Conservation (phyloP, 192 early-diverging fungal genomes). For the Entomortierella parvispora region DNA sequence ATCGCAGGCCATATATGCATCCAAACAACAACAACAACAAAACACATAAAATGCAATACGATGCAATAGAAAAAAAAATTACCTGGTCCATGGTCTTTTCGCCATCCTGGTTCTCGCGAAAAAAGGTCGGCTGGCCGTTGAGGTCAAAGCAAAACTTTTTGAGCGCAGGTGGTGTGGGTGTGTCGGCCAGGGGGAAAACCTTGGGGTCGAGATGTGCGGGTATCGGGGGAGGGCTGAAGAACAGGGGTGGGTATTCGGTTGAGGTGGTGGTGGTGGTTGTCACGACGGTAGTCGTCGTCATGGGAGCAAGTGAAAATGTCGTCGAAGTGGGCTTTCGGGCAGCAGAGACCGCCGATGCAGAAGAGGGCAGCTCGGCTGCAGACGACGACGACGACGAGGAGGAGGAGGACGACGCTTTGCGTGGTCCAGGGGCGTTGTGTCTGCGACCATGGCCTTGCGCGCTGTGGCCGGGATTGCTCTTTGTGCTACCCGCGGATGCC, state of each 20-base stretch:
- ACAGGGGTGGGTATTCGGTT: conserved; percentile 81
- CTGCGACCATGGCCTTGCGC: neutral
- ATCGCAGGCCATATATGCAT: too few species aligned
- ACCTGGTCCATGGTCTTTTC: too few species aligned
- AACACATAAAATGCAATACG: too few species aligned
- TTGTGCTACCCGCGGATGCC: too few species aligned
- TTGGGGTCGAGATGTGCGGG: conserved; percentile 66
- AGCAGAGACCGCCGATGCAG: conserved; percentile 4
- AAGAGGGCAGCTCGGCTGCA: conserved; percentile 5
- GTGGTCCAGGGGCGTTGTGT: neutral
- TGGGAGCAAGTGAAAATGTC: conserved; percentile 64
- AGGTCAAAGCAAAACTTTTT: conserved; percentile 85
- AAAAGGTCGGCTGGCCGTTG: conserved; percentile 27
- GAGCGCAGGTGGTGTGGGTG: conserved; percentile 79
- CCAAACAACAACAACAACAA: too few species aligned
- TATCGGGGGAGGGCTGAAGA: conserved; percentile 66
- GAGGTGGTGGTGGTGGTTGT: conserved; percentile 86
- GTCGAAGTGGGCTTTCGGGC: conserved; percentile 46
- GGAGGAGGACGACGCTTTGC: too few species aligned
- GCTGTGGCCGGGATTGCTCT: too few species aligned
- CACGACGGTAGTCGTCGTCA: conserved; percentile 75
- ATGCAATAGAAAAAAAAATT: too few species aligned
- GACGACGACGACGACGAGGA: too few species aligned
- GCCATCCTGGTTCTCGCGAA: neutral
- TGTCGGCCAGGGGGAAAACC: conserved; percentile 77